Evolutionary conservation across 805 yeast genomes (phyloP), one percentile per base, ranked within the genome.

Genomic region (Candida piceae): DNA sequence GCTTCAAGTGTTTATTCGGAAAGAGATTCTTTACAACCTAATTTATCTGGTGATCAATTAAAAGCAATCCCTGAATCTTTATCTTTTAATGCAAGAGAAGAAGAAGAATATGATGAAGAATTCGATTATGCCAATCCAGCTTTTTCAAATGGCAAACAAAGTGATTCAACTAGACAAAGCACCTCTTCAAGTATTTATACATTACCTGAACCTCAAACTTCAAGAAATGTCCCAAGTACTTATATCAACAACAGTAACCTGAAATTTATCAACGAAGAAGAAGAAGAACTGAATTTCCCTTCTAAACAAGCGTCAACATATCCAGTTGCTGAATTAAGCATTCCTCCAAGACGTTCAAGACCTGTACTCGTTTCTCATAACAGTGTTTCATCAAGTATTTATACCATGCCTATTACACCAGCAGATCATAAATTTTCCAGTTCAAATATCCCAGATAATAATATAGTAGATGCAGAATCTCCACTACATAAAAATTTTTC

Each of bases 1-100:
- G 32, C 50, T 7, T 51, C 57, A 25, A 48, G 53, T 21, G 32
- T 52, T 11, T 50, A 52, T 29, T 37, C 55, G 4, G 55, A 46
- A 25, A 22, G 39, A 10, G 34, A 25, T n/a, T 34, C 34, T n/a
- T 18, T 25, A 12, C 31, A 29, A 17, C 17, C 25, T 13, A 20
- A 25, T 15, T 13, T 23, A 22, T 10, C 36, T 18, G 21, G 17
- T 13, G 15, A 11, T 8, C 25, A 28, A 16, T n/a, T 40, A 25
- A 35, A 20, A 2, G 25, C 49, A 10, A 41, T 42, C 21, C 48
- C 46, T 4, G 46, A 44, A 34, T 40, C 43, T 2, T 13, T 21
- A 2, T 36, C 45, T 10, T 27, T n/a, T 22, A 18, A 31, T 17
- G 22, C 26, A n/a, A 19, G 15, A 11, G 12, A 31, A 20, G 19